Base-by-base conservation (phyloP, 2,329 filamentous ascomycete genomes). In the Huntiella bhutanensis region DNA sequence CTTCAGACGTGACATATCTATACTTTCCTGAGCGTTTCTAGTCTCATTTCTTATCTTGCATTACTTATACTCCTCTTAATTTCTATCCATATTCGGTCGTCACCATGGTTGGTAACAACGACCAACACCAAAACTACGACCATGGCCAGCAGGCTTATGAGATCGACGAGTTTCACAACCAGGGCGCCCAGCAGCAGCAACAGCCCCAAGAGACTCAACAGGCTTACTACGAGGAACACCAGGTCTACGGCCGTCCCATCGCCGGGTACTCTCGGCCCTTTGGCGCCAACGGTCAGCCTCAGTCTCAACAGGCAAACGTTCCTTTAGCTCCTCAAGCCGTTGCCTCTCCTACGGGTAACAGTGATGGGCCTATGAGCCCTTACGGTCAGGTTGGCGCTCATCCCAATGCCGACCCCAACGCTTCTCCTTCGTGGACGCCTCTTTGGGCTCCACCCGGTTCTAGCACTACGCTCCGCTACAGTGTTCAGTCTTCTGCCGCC, bases 31-130 rank as follows among this genome's bases (percentile, higher is more conserved):
- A 28, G 22, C 22, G 22, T 28, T 28, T 11, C 37, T 39, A 37
- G 15, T 11, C 15, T 13, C 22, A 10, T 39, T 15, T 15, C 1
- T 19, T 17, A 13, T 10, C 15, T 19, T 15, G 37, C 37, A 39
- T 39, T 39, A 37, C 35, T 6, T 17, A 11, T 46, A 16, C 16
- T 19, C 6, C 19, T 33, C 22, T 19, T 33, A 22, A 15, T 45
- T 11, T 33, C 36, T 28, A 33, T 13, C 13, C 17, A 33, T n/a
- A 16, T 11, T 28, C 34, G 28, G 38, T 36, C 16, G 54, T 57
- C 39, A 60, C 61, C 49, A 59, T 60, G 57, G 53, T 59, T 47
- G 60, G 62, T 41, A 60, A 61, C 39, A 59, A 61, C 38, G 53
- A 53, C 41, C 54, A 54, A 16, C 57, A 59, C 15, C 54, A 54